Percentiles rank a stretch among this genome's conserved stretches.
These are phyloP conservation scores for Leccinum ochraceum DNA, from an alignment of 768 basidiomycete species.

Conservation along the genomic window DNA sequence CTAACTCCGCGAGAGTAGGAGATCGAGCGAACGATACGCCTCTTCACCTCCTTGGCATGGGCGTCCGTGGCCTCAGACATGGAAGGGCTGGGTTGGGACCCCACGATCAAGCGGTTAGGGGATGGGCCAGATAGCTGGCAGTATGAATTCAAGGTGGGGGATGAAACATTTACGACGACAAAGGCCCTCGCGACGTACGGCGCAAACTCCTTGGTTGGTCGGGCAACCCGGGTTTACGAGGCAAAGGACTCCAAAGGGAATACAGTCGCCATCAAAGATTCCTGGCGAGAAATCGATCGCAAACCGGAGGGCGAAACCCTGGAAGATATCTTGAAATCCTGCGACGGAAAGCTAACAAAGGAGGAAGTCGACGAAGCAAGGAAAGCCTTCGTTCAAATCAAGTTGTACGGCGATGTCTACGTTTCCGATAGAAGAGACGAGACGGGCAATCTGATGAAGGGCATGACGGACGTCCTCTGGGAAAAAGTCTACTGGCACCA, in stretches of 20 bases:
- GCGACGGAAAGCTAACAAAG: neutral
- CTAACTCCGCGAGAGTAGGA: no score
- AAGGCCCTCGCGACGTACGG: neutral
- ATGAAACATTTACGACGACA: neutral
- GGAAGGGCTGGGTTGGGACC: neutral
- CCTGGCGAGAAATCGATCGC: neutral
- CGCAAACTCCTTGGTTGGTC: neutral
- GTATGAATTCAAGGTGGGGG: constrained; percentile 1
- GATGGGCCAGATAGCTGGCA: no score
- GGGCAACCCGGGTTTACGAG: constrained; percentile 1
- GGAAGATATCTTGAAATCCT: neutral
- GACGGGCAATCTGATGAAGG: neutral
- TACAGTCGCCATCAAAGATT: constrained; percentile 4
- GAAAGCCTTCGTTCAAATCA: neutral
- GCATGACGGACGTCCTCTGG: no score
- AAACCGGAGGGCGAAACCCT: neutral
- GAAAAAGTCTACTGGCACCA: no score
- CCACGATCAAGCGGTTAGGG: neutral
- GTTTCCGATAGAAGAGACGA: neutral
- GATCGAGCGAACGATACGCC: no score
- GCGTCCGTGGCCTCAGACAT: no score
- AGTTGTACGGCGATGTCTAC: neutral
- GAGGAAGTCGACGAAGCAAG: neutral
- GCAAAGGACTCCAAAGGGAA: neutral
- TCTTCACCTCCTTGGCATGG: no score